Evolutionary conservation across 2,329 filamentous ascomycete species (phyloP), one percentile per base, ranked within the genome.

Genomic region (Furcasterigmium sp.): DNA sequence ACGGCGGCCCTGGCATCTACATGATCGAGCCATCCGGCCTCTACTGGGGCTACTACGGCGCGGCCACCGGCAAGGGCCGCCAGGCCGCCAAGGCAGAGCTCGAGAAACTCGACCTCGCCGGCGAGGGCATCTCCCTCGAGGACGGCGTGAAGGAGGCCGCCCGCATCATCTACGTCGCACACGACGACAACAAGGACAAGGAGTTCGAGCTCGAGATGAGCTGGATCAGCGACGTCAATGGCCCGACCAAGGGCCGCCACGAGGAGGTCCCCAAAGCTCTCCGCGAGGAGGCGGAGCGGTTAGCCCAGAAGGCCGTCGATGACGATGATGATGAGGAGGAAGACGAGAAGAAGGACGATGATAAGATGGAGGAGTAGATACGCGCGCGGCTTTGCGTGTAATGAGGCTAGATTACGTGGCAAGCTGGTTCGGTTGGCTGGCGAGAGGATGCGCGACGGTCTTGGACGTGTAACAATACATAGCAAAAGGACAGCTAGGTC

Each of bases 131-230:
- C 43, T 87, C 84, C 49, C 73, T 98, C 46, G 74, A 85, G 60
- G 84, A 97, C 60, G 93, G 85, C 40, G 88, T 98, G 59, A 96
- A 95, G 76, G 87, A 97, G 74, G 93, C 93, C 26, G 93, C 93
- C 44, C 77, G 90, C 49, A 98, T 98, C 68, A 97, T 98, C 68
- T 94, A 96, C 65, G 82, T 95, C 47, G 91, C 91, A 39, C 93
- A 98, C 63, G 93, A 97, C 66, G 93, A 98, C 67, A 97, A 91
- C 76, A 97, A 97, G 74, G 93, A 97, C 71, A 98, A 98, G 76
- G 93, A 97, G 53, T 98, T 97, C 60, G 93, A 98, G 80, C 76
- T 98, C 47, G 93, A 98, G 74, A 94, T 98, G 90, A 95, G 88
- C 46, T 98, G 93, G 93, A 87, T 97, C 65, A 96, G 90, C 67